phyloP scores from a whole-genome alignment of 2,329 filamentous ascomycete species.

The Paecilomyces sp. region DNA sequence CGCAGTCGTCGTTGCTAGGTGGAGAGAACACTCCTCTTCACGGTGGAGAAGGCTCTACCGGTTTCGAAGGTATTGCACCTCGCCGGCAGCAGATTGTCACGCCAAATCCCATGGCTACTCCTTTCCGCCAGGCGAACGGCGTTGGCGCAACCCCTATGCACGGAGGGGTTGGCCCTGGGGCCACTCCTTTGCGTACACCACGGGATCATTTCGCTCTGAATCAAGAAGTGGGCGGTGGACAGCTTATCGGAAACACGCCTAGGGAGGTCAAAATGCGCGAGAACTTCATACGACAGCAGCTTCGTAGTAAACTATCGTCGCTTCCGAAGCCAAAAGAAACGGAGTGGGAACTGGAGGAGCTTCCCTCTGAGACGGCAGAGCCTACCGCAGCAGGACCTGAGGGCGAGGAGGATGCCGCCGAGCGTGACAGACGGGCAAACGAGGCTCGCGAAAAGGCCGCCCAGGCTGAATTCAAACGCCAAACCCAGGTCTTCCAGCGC shows the following conservation, averaged over 20 bases:
- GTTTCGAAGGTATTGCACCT: constrained; percentile 78
- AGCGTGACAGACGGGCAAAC: constrained; percentile 65
- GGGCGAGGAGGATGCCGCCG: constrained; percentile 61
- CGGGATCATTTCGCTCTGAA: constrained; percentile 85
- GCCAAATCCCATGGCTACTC: constrained; percentile 91
- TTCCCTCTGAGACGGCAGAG: constrained; percentile 75
- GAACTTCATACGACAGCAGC: constrained; percentile 57
- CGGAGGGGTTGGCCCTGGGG: constrained; percentile 57
- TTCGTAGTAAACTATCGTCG: constrained; percentile 60
- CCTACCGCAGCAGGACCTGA: constrained; percentile 42
- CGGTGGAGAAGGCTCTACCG: constrained; percentile 74
- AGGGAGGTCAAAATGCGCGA: constrained; percentile 68
- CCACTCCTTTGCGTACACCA: constrained; percentile 81
- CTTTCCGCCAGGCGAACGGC: constrained; percentile 61
- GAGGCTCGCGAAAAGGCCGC: constrained; percentile 56
- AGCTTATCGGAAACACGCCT: constrained; percentile 66
- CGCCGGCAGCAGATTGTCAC: constrained; percentile 77
- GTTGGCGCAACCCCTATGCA: constrained; percentile 59
- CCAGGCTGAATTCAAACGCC: constrained; percentile 65
- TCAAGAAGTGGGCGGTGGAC: constrained; percentile 56
- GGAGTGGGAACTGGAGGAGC: constrained; percentile 81
- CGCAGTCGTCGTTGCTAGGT: constrained; percentile 84
- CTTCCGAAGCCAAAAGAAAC: constrained; percentile 88
- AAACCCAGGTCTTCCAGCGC: constrained; percentile 87
- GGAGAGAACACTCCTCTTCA: constrained; percentile 88